Percentiles rank a stretch among this genome's conserved stretches.
Conservation (phyloP, 1,284 basidiomycete species). For the Tetrapyrgos nigripes region DNA sequence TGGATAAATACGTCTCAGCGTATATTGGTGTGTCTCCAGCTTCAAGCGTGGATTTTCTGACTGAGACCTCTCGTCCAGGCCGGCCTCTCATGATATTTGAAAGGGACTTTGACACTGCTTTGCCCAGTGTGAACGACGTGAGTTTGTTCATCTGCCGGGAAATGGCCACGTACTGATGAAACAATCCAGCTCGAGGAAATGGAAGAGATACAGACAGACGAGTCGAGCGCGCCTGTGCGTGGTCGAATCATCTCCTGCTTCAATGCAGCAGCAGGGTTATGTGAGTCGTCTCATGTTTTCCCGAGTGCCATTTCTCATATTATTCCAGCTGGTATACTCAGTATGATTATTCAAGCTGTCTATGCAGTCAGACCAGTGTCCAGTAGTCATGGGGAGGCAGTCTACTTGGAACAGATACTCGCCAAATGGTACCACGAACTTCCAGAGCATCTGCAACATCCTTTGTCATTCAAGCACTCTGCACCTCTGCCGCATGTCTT, state of each 20-base stretch:
- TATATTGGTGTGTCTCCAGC: conserved; percentile 66
- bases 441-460: conserved; percentile 69
- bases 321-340: conserved; percentile 62
- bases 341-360: conserved; percentile 73
- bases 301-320: neutral
- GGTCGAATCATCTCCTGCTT: conserved; percentile 74
- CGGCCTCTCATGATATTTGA: conserved; percentile 82
- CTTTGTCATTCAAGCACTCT: conserved; percentile 38
- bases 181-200: conserved; percentile 60
- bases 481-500: conserved; percentile 68
- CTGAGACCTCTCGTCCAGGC: conserved; percentile 38
- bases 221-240: conserved; percentile 35
- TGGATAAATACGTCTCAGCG: conserved; percentile 83
- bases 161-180: conserved; percentile 6
- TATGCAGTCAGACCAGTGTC: conserved; percentile 72
- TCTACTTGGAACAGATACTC: conserved; percentile 68
- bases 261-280: conserved; percentile 74
- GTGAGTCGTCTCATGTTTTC: conserved; percentile 46
- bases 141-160: conserved; percentile 20
- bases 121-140: conserved; percentile 72
- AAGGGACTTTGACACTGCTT: conserved; percentile 78
- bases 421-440: conserved; percentile 84
- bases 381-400: conserved; percentile 63
- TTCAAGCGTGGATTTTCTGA: neutral
- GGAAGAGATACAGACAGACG: conserved; percentile 59